These are phyloP conservation scores for Verticillium albo-atrum DNA, from an alignment of 2,329 filamentous ascomycete genomes.

Conservation along the genomic window DNA sequence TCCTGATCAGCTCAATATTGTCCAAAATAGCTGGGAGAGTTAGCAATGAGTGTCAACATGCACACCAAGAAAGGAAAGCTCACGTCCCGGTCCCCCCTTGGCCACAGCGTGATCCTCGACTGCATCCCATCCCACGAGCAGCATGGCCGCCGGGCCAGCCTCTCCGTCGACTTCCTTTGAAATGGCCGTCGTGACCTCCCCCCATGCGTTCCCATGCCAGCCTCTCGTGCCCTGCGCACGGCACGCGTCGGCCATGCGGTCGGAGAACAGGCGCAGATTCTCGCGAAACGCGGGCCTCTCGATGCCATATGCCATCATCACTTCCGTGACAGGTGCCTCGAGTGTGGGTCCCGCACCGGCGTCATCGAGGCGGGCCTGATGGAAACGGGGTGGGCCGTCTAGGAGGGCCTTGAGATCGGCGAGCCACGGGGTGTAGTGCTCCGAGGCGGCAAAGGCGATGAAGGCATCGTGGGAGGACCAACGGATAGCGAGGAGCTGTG, in stretches of 20 bases:
- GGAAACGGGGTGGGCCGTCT: slow-evolving; percentile 14
- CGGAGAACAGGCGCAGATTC: slow-evolving; percentile 18
- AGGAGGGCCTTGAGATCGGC: slow-evolving; percentile 28
- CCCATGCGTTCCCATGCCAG: slow-evolving; percentile 25
- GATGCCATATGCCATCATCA: slow-evolving; percentile 28
- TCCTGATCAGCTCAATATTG: slow-evolving; percentile 26
- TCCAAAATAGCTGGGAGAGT: slow-evolving; percentile 25
- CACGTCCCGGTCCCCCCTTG: slow-evolving; percentile 16
- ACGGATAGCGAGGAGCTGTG: slow-evolving; percentile 25
- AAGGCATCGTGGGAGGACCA: slow-evolving; percentile 28
- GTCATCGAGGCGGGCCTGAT: slow-evolving; percentile 11
- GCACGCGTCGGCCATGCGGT: slow-evolving; percentile 20
- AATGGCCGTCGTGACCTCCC: slow-evolving; percentile 24
- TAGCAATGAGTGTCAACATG: background rate
- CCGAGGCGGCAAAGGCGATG: slow-evolving; percentile 34
- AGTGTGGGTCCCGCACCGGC: slow-evolving; percentile 19
- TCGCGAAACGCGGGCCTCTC: slow-evolving; percentile 15
- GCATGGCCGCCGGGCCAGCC: slow-evolving; percentile 22
- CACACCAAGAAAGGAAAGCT: background rate
- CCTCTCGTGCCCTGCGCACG: slow-evolving; percentile 20
- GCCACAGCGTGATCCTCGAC: slow-evolving; percentile 28
- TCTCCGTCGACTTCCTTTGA: slow-evolving; percentile 18
- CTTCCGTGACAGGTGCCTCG: slow-evolving; percentile 31
- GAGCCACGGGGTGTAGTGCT: slow-evolving; percentile 34
- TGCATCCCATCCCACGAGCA: slow-evolving; percentile 35